Conservation (phyloP, 1,284 basidiomycete species). For the Puccinia horiana region DNA sequence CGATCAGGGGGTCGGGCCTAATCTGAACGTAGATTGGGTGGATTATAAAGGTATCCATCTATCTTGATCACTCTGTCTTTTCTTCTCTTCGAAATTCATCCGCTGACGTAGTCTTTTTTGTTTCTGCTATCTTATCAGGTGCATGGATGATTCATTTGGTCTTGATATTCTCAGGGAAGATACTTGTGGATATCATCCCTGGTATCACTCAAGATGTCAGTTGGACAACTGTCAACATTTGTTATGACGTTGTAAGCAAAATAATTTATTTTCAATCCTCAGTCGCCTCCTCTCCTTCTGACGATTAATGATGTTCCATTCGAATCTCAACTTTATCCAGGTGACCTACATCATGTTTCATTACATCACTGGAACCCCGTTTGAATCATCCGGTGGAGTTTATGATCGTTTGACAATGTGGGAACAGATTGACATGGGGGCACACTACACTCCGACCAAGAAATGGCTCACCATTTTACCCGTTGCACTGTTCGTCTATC, state of each 20-base stretch:
- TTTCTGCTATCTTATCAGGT: slow-evolving; percentile 63
- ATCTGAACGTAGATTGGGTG: slow-evolving; percentile 97
- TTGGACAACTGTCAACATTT: slow-evolving; percentile 91
- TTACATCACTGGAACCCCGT: slow-evolving; percentile 94
- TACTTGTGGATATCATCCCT: slow-evolving; percentile 89
- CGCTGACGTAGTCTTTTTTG: background rate
- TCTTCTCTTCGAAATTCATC: slow-evolving; percentile 6
- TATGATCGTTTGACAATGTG: slow-evolving; percentile 97
- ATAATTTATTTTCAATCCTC: background rate
- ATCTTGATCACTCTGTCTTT: background rate
- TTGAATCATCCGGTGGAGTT: slow-evolving; percentile 84
- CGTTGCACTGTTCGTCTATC: slow-evolving; percentile 75
- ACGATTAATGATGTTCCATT: background rate
- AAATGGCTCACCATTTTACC: slow-evolving; percentile 95
- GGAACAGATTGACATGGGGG: slow-evolving; percentile 99
- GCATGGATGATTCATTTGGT: slow-evolving; percentile 98
- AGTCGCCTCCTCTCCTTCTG: background rate
- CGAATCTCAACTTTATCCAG: slow-evolving; percentile 61
- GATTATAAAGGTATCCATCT: slow-evolving; percentile 83
- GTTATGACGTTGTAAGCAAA: slow-evolving; percentile 80
- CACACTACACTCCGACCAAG: slow-evolving; percentile 96
- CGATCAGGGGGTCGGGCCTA: slow-evolving; percentile 62
- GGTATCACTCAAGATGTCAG: slow-evolving; percentile 90
- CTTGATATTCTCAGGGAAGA: slow-evolving; percentile 84
- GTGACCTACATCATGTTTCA: slow-evolving; percentile 98